phyloP scores from a whole-genome alignment of 495 filamentous ascomycete genomes.

The Xylaria flabelliformis region DNA sequence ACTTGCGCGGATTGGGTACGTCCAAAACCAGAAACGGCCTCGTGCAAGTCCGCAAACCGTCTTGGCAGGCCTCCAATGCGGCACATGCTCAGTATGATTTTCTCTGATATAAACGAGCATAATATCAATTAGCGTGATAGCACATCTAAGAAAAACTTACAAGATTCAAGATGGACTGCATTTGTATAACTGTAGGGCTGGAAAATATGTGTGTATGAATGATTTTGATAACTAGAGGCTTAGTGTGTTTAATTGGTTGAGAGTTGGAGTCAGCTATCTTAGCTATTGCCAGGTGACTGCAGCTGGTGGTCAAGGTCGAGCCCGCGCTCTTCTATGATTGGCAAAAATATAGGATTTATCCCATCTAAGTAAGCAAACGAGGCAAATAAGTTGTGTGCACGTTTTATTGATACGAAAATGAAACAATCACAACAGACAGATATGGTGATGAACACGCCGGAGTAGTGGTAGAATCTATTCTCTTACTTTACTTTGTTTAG shows the following conservation, averaged over 20 bases:
- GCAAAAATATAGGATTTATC: too few relatives aligned
- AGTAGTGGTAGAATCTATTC: background rate
- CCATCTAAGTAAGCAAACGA: too few relatives aligned
- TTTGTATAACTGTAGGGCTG: background rate
- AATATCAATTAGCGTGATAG: background rate
- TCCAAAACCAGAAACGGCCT: conserved; percentile 15
- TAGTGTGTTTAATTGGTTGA: background rate
- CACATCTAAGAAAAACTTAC: background rate
- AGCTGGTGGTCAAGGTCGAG: too few relatives aligned
- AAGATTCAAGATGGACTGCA: background rate
- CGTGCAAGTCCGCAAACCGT: background rate
- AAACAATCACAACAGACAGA: background rate
- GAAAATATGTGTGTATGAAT: background rate
- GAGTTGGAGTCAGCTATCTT: background rate
- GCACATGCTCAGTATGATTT: background rate
- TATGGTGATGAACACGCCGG: background rate
- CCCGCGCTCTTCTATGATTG: too few relatives aligned
- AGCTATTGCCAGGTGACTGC: too few relatives aligned
- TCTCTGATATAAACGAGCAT: background rate
- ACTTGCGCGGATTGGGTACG: background rate
- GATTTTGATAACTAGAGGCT: background rate
- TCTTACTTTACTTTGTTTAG: too few relatives aligned
- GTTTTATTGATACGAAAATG: background rate
- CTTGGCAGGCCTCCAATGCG: conserved; percentile 8
- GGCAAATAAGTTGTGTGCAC: too few relatives aligned